phyloP scores from a whole-genome alignment of 2,329 filamentous ascomycete genomes.

The Ophiostoma tasmaniense region DNA sequence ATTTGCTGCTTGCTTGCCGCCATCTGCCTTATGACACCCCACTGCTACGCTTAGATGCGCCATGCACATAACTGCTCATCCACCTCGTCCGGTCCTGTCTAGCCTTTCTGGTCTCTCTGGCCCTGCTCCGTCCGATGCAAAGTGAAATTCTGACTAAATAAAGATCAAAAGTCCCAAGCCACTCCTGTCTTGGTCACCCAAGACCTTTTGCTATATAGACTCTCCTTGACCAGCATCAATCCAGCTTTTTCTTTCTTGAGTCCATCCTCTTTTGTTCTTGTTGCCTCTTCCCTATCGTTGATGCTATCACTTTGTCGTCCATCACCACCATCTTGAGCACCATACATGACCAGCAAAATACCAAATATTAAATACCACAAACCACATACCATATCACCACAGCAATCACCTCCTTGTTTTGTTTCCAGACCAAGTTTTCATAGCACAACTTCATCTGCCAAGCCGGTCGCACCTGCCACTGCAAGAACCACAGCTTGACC shows the following conservation, averaged over 20 bases:
- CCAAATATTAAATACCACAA: background rate
- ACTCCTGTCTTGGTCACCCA: constrained; percentile 5
- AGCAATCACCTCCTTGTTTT: background rate
- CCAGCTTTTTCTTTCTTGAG: background rate
- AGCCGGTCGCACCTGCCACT: constrained; percentile 1
- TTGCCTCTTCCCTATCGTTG: background rate
- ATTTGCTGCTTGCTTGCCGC: background rate
- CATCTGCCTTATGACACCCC: background rate
- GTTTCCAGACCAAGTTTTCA: background rate
- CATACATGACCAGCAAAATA: background rate
- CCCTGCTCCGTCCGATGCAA: background rate
- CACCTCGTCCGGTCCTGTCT: background rate
- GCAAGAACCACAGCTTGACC: background rate
- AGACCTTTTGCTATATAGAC: background rate
- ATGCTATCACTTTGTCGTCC: background rate
- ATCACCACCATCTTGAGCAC: background rate
- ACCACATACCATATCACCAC: background rate
- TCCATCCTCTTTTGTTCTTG: background rate
- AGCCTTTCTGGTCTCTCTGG: background rate
- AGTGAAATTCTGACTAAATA: background rate
- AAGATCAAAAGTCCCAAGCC: background rate
- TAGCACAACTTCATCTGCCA: background rate
- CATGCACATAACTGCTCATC: background rate
- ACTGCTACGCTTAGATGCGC: background rate
- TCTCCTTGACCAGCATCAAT: background rate